Conservation (phyloP, 208 protist species). For the Trypanosoma avium region DNA sequence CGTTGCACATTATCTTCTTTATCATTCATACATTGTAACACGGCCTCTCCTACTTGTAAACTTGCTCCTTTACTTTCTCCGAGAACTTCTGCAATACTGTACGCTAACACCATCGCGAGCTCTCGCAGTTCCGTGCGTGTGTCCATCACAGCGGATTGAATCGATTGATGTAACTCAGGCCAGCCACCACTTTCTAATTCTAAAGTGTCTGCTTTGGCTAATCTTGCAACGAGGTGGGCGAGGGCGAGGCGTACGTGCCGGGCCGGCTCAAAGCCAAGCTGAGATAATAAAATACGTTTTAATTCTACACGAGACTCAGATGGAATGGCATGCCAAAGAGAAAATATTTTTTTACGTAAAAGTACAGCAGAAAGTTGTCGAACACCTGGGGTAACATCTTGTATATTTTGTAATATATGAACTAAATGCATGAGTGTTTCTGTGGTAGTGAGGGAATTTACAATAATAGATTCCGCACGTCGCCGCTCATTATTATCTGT, state of each 20-base stretch:
- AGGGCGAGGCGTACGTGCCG: conserved; percentile 73
- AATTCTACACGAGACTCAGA: conserved; percentile 40
- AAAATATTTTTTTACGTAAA: conserved; percentile 76
- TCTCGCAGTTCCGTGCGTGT: conserved; percentile 70
- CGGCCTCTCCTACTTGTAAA: conserved; percentile 45
- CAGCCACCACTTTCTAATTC: conserved; percentile 40
- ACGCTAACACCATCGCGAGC: conserved; percentile 82
- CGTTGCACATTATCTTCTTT: conserved; percentile 48
- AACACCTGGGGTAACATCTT: conserved; percentile 39
- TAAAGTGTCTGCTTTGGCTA: conserved; percentile 67
- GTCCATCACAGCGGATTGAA: conserved; percentile 42
- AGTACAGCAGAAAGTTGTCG: conserved; percentile 84
- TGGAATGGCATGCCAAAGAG: conserved; percentile 64
- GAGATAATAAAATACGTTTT: conserved; percentile 61
- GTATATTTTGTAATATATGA: conserved; percentile 39
- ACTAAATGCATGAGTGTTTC: conserved; percentile 52
- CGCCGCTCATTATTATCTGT: conserved; percentile 74
- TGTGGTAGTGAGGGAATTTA: conserved; percentile 38
- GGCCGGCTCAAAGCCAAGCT: conserved; percentile 60
- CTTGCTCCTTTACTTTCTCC: conserved; percentile 32
- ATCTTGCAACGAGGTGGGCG: conserved; percentile 71
- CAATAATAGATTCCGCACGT: conserved; percentile 43
- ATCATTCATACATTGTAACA: conserved; percentile 67
- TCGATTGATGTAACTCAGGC: conserved; percentile 69
- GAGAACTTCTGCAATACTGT: conserved; percentile 76